Evolutionary conservation across 352 stramenopile species (phyloP).

Genomic region (Phytopythium ostracodes): DNA sequence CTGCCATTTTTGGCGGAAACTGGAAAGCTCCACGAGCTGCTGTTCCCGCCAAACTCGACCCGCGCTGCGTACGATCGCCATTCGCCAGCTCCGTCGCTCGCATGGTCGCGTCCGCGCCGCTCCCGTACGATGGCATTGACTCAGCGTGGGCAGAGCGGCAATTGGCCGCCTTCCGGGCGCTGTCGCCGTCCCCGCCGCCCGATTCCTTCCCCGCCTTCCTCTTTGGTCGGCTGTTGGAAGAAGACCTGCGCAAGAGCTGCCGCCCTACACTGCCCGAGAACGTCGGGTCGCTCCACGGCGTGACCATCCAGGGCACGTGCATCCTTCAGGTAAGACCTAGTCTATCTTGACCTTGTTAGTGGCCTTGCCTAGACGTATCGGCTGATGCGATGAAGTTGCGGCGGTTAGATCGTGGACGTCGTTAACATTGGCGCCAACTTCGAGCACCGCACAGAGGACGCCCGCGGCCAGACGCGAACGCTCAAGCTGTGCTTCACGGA

Average conservation of each 20-base stretch:
- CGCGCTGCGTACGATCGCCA: not conserved
- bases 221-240: constrained; percentile 53
- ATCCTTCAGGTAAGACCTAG: constrained; percentile 64
- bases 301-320: constrained; percentile 60
- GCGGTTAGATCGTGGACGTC: constrained; percentile 62
- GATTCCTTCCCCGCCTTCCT: constrained; percentile 42
- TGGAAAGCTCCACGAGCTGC: too few relatives aligned
- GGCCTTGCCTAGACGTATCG: not conserved
- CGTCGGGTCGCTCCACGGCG: constrained; percentile 40
- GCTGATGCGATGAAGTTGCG: not conserved
- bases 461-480: constrained; percentile 52
- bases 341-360: too few relatives aligned
- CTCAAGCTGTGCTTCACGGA: constrained; percentile 85
- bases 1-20: too few relatives aligned
- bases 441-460: constrained; percentile 65
- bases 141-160: constrained; percentile 49
- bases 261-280: constrained; percentile 45
- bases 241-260: constrained; percentile 69
- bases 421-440: constrained; percentile 77
- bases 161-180: constrained; percentile 29
- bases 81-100: too few relatives aligned
- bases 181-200: constrained; percentile 13
- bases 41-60: constrained; percentile 2
- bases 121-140: constrained; percentile 60
- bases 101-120: not conserved